phyloP scores from a whole-genome alignment of 331 rosid species.

The Acacia pycnantha region DNA sequence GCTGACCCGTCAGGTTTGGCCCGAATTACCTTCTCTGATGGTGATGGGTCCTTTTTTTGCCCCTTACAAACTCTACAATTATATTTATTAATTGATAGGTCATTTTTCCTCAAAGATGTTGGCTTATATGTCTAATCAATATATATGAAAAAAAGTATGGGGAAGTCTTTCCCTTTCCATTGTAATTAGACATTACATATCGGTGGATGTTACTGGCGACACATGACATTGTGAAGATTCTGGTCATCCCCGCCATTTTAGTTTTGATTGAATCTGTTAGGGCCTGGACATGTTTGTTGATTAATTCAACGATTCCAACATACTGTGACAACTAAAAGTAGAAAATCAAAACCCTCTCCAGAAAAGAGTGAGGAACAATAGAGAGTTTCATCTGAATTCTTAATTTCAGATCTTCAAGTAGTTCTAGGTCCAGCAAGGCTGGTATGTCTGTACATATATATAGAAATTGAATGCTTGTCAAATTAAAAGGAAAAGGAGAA shows the following conservation, averaged over 20 bases:
- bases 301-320: constrained; percentile 1
- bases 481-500: not conserved
- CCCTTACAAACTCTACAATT: not conserved
- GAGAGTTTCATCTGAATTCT: constrained; percentile 4
- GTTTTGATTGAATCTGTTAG: not conserved
- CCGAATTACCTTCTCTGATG: not conserved
- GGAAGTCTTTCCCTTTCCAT: not conserved
- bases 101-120: not conserved
- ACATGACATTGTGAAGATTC: not conserved
- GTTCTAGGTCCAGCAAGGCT: not conserved
- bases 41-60: not conserved
- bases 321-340: not conserved
- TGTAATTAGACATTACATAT: not conserved
- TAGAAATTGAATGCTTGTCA: not conserved
- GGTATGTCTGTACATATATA: no score
- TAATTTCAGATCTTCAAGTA: not conserved
- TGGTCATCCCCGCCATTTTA: not conserved
- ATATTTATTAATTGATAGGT: not conserved
- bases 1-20: not conserved
- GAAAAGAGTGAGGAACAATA: not conserved
- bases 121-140: not conserved
- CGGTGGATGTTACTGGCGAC: no score
- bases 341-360: not conserved
- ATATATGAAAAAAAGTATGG: not conserved
- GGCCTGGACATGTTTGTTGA: not conserved